A percentile compares a stretch with the other conserved stretches of the same genome.
Conservation (phyloP, 306 rosid species). For the Inga laurina region DNA sequence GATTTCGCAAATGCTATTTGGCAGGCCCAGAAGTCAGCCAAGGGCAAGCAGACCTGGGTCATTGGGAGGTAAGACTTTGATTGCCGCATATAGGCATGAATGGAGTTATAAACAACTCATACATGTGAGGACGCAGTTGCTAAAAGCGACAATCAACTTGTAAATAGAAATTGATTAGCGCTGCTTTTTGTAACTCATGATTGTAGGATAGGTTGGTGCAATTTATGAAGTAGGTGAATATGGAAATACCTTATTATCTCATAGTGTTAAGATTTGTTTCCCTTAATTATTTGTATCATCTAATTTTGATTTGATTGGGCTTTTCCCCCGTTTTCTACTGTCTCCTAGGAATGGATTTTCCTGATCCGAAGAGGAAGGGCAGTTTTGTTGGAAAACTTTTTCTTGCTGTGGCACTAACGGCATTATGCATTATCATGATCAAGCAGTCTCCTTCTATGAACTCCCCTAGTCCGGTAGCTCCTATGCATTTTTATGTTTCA, state of each 20-base stretch:
- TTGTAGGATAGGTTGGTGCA: conserved; percentile 7
- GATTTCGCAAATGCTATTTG: conserved; percentile 65
- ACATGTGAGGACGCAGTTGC: not conserved
- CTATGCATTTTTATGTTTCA: not conserved
- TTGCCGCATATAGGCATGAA: not conserved
- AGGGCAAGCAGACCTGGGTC: conserved; percentile 74
- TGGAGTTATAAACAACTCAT: not conserved
- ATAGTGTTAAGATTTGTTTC: conserved; percentile 1
- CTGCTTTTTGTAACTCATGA: conserved; percentile 20
- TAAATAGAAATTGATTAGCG: not conserved
- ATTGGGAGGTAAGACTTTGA: conserved; percentile 71
- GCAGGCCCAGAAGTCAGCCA: conserved; percentile 67
- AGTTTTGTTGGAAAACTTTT: conserved; percentile 67
- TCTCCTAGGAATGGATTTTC: conserved; percentile 78
- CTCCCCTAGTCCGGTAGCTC: conserved; percentile 70
- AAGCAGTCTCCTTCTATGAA: conserved; percentile 79
- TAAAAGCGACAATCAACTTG: not conserved
- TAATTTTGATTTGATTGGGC: not conserved
- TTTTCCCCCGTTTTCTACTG: conserved; percentile 18
- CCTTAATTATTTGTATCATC: not conserved
- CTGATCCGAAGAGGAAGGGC: conserved; percentile 82
- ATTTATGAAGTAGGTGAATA: conserved; percentile 7
- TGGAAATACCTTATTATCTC: not conserved
- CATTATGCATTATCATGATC: conserved; percentile 79
- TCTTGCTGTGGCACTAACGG: conserved; percentile 72